Evolutionary conservation across 768 basidiomycete genomes (phyloP).

Genomic region (Dioszegia aurantiaca): DNA sequence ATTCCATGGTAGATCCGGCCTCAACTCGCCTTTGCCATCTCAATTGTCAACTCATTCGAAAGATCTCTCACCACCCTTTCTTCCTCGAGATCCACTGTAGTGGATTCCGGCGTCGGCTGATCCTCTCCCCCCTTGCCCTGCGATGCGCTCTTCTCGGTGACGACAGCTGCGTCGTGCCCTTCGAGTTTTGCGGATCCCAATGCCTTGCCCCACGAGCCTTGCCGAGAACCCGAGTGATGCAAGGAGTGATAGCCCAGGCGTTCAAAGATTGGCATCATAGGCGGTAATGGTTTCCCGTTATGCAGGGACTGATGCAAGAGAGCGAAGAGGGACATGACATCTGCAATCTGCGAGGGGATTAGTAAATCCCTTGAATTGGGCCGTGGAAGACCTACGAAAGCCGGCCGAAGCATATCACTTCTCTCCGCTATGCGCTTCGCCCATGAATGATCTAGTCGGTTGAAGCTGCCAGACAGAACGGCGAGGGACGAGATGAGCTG

Average conservation of each 20-base stretch:
- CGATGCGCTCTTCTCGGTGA: too few relatives aligned
- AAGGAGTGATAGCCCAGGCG: conserved; percentile 34
- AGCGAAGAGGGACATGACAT: conserved; percentile 39
- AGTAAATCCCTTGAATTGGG: not conserved
- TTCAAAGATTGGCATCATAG: conserved; percentile 44
- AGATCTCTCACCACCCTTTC: not conserved
- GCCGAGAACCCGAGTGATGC: not conserved
- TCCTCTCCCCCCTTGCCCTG: too few relatives aligned
- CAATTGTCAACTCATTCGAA: conserved; percentile 1
- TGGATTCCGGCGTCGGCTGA: not conserved
- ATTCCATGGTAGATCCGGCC: not conserved
- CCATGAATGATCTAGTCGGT: conserved; percentile 56
- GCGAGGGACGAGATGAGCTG: conserved; percentile 55
- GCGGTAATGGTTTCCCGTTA: conserved; percentile 37
- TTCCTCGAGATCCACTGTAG: not conserved
- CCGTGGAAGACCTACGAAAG: conserved; percentile 55
- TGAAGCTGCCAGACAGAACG: conserved; percentile 53
- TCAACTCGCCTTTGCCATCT: conserved; percentile 4
- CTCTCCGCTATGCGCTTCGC: conserved; percentile 54
- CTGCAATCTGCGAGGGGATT: conserved; percentile 37
- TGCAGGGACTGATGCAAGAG: conserved; percentile 39
- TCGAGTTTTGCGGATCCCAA: not conserved
- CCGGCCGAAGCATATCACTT: conserved; percentile 60
- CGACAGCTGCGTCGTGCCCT: too few relatives aligned
- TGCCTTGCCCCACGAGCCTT: not conserved